Evolutionary conservation across 2,329 filamentous ascomycete species (phyloP).

Genomic region (Zalaria sp.): DNA sequence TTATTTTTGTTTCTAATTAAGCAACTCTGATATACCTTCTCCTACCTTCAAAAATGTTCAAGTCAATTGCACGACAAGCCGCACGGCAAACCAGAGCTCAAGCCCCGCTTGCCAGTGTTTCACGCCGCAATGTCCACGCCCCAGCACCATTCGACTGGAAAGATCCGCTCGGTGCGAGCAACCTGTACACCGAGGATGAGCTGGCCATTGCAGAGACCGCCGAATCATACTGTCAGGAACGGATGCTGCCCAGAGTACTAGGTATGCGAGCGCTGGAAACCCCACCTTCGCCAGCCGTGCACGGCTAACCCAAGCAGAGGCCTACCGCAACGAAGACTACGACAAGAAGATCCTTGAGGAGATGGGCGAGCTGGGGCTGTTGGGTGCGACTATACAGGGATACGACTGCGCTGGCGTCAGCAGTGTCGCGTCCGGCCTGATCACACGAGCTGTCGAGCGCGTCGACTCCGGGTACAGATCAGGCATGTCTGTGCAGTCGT

Average conservation of each 20-base stretch:
- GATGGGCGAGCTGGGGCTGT: slow-evolving; percentile 83
- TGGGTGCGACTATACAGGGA: slow-evolving; percentile 74
- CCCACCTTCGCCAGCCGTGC: neutral
- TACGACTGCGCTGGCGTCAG: slow-evolving; percentile 82
- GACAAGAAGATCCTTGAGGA: slow-evolving; percentile 74
- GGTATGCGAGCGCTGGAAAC: slow-evolving; percentile 35
- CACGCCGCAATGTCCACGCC: slow-evolving; percentile 26
- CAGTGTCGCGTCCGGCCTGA: slow-evolving; percentile 76
- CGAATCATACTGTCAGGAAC: slow-evolving; percentile 86
- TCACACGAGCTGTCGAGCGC: slow-evolving; percentile 78
- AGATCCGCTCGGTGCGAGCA: slow-evolving; percentile 65
- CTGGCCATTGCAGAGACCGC: slow-evolving; percentile 79
- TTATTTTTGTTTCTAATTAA: neutral
- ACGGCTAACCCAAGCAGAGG: slow-evolving; percentile 39
- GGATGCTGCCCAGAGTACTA: slow-evolving; percentile 69
- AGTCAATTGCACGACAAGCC: slow-evolving; percentile 23
- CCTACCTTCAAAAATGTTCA: slow-evolving; percentile 24
- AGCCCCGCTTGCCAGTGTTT: slow-evolving; percentile 14
- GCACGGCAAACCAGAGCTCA: slow-evolving; percentile 23
- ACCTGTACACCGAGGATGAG: slow-evolving; percentile 79
- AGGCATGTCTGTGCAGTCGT: slow-evolving; percentile 87
- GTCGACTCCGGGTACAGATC: slow-evolving; percentile 87
- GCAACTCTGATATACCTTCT: neutral
- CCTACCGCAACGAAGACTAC: slow-evolving; percentile 76
- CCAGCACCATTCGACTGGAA: slow-evolving; percentile 67